phyloP scores from a whole-genome alignment of 2,329 filamentous ascomycete species.

The Cercospora zeae-maydis region DNA sequence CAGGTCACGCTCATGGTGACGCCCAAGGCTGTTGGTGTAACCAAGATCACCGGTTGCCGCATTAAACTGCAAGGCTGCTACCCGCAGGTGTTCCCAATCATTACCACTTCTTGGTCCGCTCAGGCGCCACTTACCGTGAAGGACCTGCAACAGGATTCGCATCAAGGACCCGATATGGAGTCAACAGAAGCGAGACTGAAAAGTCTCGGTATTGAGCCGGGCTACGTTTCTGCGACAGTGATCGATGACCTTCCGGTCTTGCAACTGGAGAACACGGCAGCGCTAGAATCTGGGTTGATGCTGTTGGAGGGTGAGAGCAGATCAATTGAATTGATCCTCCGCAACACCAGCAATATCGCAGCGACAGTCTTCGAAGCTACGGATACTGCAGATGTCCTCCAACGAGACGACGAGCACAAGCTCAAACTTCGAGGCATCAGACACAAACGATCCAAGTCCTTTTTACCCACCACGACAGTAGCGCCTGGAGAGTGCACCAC shows the following conservation, averaged over 20 bases:
- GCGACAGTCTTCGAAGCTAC: slow-evolving; percentile 61
- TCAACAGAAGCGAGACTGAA: slow-evolving; percentile 6
- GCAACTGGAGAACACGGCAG: slow-evolving; percentile 68
- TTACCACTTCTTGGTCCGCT: slow-evolving; percentile 70
- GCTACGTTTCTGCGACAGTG: slow-evolving; percentile 52
- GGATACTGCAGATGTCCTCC: slow-evolving; percentile 21
- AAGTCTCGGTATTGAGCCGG: slow-evolving; percentile 21
- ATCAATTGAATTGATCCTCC: slow-evolving; percentile 71
- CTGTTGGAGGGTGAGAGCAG: slow-evolving; percentile 84
- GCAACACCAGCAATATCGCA: slow-evolving; percentile 71
- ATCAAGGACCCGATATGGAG: not conserved
- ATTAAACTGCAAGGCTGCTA: slow-evolving; percentile 79
- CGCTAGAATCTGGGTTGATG: slow-evolving; percentile 85
- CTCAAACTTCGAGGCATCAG: slow-evolving; percentile 13
- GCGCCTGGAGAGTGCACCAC: slow-evolving; percentile 59
- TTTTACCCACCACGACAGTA: slow-evolving; percentile 16
- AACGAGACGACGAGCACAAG: slow-evolving; percentile 16
- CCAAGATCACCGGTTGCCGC: slow-evolving; percentile 73
- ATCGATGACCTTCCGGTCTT: slow-evolving; percentile 77
- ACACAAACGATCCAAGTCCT: slow-evolving; percentile 17
- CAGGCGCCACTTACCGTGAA: slow-evolving; percentile 71
- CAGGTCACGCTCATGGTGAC: slow-evolving; percentile 68
- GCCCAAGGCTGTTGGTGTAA: slow-evolving; percentile 62
- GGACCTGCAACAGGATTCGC: slow-evolving; percentile 20
- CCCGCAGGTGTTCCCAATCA: slow-evolving; percentile 79